Conservation (phyloP, 495 filamentous ascomycete species). For the Talaromyces proteolyticus region DNA sequence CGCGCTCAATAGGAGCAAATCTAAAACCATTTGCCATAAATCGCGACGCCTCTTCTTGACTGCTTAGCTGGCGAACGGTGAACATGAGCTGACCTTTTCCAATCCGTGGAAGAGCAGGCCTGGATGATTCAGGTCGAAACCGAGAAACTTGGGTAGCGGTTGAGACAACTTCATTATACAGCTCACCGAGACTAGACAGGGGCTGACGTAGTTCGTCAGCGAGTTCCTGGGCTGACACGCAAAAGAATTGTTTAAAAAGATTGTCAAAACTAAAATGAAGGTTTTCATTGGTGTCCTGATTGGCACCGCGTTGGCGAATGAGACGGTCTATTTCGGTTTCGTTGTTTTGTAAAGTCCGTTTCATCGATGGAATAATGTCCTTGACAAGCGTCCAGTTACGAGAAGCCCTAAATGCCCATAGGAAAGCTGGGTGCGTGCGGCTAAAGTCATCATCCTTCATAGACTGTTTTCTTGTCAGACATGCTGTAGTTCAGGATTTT, state of each 20-base stretch:
- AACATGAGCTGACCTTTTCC: slow-evolving; percentile 75
- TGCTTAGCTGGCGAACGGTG: slow-evolving; percentile 61
- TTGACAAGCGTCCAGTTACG: slow-evolving; percentile 66
- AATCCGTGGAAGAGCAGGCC: slow-evolving; percentile 22
- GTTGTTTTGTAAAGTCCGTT: slow-evolving; percentile 44
- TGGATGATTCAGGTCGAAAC: slow-evolving; percentile 14
- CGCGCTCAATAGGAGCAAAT: slow-evolving; percentile 65
- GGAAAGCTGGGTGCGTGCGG: slow-evolving; percentile 72
- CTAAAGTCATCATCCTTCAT: slow-evolving; percentile 70
- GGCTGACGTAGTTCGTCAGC: slow-evolving; percentile 57
- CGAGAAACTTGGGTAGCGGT: slow-evolving; percentile 47
- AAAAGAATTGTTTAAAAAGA: slow-evolving; percentile 84
- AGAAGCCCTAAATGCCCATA: slow-evolving; percentile 80
- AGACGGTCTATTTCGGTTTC: slow-evolving; percentile 25
- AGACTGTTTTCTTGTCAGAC: slow-evolving; percentile 30
- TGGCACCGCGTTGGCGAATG: slow-evolving; percentile 28
- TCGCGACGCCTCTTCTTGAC: slow-evolving; percentile 50
- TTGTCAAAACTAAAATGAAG: slow-evolving; percentile 59
- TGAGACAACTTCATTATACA: slow-evolving; percentile 72
- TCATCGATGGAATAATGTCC: slow-evolving; percentile 65
- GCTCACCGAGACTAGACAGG: slow-evolving; percentile 59
- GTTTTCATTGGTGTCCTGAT: slow-evolving; percentile 33
- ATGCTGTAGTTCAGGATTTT: neutral
- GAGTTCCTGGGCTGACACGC: slow-evolving; percentile 68
- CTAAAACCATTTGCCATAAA: slow-evolving; percentile 70